Evolutionary conservation across 2,329 filamentous ascomycete genomes (phyloP), one percentile per base, ranked within the genome.

Genomic region (Xylariaceae sp.): DNA sequence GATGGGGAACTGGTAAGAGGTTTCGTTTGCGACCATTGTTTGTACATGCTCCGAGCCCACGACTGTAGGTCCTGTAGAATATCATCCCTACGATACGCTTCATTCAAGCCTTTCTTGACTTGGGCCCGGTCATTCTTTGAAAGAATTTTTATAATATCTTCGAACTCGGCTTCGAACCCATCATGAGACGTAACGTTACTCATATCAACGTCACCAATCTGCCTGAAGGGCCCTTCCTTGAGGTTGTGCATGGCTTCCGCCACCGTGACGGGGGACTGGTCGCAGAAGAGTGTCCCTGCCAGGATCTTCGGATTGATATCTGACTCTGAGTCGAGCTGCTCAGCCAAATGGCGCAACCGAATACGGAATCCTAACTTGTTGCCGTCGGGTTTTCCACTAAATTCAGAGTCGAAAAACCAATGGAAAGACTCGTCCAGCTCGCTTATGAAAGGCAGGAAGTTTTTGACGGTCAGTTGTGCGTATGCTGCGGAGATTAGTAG

Each of bases 221-320:
- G 34, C 46, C 45, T 65, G 31, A 62, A 61, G 22, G 58, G 63
- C 2, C 63, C 62, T 28, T 56, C 16, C 17, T 39, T 38, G 17
- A 64, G 39, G 2, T 22, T 50, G 31, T 58, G 51, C 9, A 6
- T 44, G 22, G 61, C 55, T 42, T 28, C 36, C 12, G 48, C 47
- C 28, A 18, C 3, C 13, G 43, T 50, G 9, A 6, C 41, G n/a
- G 42, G 34, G 12, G 46, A 12, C n/a, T 55, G 14, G 12, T 44
- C 31, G 42, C 63, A 67, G 49, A 69, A 69, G 28, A 65, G 43
- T 5, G n/a, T 17, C 9, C 55, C 50, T 6, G 64, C 64, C 31
- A 63, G 19, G 31, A 60, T 22, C 2, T 53, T 42, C 6, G 61
- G 56, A 11, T 60, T 45, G 9, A 6, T 16, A 10, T 53, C 42